A percentile compares a stretch with the other conserved stretches of the same genome.
phyloP scores from a whole-genome alignment of 176 grass and related monocot genomes.

The Aegilops tauschii region DNA sequence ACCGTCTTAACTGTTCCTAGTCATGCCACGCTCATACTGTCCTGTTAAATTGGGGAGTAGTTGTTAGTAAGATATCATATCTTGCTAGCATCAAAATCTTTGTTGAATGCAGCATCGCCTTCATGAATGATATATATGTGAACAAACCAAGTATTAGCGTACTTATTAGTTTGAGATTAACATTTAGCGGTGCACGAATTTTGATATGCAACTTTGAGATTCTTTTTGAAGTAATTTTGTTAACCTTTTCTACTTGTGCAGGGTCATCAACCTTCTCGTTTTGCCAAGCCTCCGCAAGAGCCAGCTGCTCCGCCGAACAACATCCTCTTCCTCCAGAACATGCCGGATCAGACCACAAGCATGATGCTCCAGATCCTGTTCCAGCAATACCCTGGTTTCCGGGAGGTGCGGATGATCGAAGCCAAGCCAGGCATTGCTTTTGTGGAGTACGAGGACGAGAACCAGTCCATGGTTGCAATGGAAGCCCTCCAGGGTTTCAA shows the following conservation, averaged over 20 bases:
- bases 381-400: conserved; percentile 95
- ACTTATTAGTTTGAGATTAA: conserved; percentile 7
- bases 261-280: conserved; percentile 54
- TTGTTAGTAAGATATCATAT: conserved; percentile 33
- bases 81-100: background rate
- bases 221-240: conserved; percentile 17
- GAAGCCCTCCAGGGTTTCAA: conserved; percentile 93
- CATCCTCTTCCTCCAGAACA: conserved; percentile 94
- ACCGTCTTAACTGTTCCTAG: conserved; percentile 1
- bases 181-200: background rate
- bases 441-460: conserved; percentile 82
- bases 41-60: conserved; percentile 20
- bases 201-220: conserved; percentile 8
- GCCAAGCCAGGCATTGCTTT: conserved; percentile 96
- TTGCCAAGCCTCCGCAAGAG: conserved; percentile 49
- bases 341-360: conserved; percentile 75
- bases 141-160: conserved; percentile 10
- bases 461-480: conserved; percentile 82
- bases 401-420: conserved; percentile 87
- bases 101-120: conserved; percentile 6
- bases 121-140: background rate
- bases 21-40: background rate
- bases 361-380: conserved; percentile 98
- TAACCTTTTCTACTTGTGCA: conserved; percentile 27
- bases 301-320: conserved; percentile 75